Evolutionary conservation across 495 filamentous ascomycete species (phyloP), one percentile per base, ranked within the genome.

Genomic region (Lepraria neglecta): DNA sequence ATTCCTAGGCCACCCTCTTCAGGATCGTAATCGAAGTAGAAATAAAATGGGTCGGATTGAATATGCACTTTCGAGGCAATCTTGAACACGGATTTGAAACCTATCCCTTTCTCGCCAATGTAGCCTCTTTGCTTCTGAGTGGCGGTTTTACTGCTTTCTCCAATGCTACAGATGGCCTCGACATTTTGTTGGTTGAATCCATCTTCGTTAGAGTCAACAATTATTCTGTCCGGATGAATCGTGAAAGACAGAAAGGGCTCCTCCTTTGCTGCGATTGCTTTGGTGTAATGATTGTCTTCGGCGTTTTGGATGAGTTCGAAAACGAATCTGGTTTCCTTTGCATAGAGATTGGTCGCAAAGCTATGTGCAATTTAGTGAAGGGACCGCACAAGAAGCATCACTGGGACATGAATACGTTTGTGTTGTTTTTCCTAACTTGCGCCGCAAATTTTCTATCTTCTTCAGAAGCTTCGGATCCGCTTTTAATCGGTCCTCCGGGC

Each of bases 71-170:
- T 76, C 61, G 64, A 71, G 3, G 77, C 75, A 1, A 74, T 75
- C 48, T 70, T 79, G 63, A 82, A 82, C 0, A 81, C 75, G 0
- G 77, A 79, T 59, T 81, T 81, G 68, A 82, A 81, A 0, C 80
- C 78, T 28, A 80, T 78, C 0, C 76, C 77, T 56, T 81, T 80
- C 54, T 77, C 75, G 4, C 78, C 78, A 65, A 79, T 76, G 58
- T 78, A 79, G 2, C 74, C 73, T 53, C 69, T 67, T 10, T 65
- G 54, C 14, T 28, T 17, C 40, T 44, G n/a, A 2, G 3, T n/a
- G 7, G 60, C 65, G 0, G 63, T 64, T 59, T 80, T 81, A 6
- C 28, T 61, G 6, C 38, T 61, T 2, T 44, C 15, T 0, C 30
- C 24, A 19, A 43, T 30, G 6, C 31, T 42, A 60, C 75, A 78